Conservation (phyloP, 495 filamentous ascomycete genomes). For the Diplogelasinospora grovesii region DNA sequence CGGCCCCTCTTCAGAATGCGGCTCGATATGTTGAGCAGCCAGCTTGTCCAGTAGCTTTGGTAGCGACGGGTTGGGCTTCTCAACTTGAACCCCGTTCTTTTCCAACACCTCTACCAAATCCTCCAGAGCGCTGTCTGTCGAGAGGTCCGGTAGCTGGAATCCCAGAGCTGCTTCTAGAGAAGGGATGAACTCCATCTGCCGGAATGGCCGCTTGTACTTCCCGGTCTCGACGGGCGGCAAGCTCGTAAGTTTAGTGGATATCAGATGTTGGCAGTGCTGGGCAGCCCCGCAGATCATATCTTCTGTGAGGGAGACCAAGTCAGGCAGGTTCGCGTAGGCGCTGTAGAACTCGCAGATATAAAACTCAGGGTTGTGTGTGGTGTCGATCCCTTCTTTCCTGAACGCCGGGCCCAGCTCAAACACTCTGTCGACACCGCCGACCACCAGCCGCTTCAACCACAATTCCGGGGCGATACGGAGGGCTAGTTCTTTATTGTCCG, state of each 20-base stretch:
- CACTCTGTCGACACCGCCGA: constrained; percentile 85
- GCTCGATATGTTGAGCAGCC: constrained; percentile 67
- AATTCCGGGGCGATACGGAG: constrained; percentile 88
- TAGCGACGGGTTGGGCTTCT: constrained; percentile 51
- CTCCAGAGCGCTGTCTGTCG: constrained; percentile 42
- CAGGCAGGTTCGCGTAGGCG: constrained; percentile 69
- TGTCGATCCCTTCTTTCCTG: constrained; percentile 91
- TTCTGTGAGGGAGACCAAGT: constrained; percentile 71
- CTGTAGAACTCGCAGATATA: constrained; percentile 96
- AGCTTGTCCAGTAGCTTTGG: constrained; percentile 81
- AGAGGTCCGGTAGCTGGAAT: constrained; percentile 63
- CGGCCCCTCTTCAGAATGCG: constrained; percentile 56
- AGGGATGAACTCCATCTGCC: constrained; percentile 72
- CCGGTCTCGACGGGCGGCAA: constrained; percentile 40
- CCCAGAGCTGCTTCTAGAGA: constrained; percentile 61
- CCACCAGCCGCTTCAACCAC: constrained; percentile 92
- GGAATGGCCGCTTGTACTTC: constrained; percentile 41
- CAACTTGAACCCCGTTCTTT: constrained; percentile 38
- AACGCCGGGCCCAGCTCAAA: constrained; percentile 92
- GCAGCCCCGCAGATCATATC: constrained; percentile 55
- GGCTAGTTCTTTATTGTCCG: constrained; percentile 63
- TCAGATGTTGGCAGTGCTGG: constrained; percentile 42
- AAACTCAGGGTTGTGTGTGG: constrained; percentile 98
- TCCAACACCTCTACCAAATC: constrained; percentile 53
- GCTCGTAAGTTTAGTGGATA: constrained; percentile 38